Evolutionary conservation across 2,329 filamentous ascomycete genomes (phyloP).

Genomic region (Nemania diffusa): DNA sequence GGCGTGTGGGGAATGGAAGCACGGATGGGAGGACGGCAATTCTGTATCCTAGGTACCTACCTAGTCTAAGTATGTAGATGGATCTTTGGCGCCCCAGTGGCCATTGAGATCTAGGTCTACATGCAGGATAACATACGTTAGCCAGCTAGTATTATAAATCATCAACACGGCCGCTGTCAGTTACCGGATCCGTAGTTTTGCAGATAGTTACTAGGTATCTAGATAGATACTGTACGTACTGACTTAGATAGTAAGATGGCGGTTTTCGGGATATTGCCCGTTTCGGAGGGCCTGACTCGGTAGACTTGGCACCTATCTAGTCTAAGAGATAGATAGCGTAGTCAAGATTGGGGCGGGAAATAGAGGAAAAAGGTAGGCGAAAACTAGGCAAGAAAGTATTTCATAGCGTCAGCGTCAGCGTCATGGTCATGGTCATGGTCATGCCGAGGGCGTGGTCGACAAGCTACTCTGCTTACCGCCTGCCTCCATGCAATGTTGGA

Average conservation of each 20-base stretch:
- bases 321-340: too few species aligned
- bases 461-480: background rate
- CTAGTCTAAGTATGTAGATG: too few species aligned
- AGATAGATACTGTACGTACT: too few species aligned
- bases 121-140: too few species aligned
- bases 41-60: too few species aligned
- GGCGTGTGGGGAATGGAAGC: constrained; percentile 9
- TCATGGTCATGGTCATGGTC: too few species aligned
- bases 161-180: background rate
- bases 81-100: background rate
- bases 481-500: background rate
- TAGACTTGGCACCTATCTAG: background rate
- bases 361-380: background rate
- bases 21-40: background rate
- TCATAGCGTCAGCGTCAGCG: constrained; percentile 12
- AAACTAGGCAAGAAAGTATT: too few species aligned
- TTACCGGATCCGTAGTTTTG: background rate
- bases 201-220: background rate
- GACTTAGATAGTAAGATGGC: background rate
- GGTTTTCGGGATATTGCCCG: constrained; percentile 17
- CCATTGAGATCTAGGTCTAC: background rate
- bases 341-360: too few species aligned
- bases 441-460: background rate
- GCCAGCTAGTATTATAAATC: background rate
- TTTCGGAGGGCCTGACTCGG: background rate